phyloP scores from a whole-genome alignment of 1,284 basidiomycete species.

The Malassezia globosa region DNA sequence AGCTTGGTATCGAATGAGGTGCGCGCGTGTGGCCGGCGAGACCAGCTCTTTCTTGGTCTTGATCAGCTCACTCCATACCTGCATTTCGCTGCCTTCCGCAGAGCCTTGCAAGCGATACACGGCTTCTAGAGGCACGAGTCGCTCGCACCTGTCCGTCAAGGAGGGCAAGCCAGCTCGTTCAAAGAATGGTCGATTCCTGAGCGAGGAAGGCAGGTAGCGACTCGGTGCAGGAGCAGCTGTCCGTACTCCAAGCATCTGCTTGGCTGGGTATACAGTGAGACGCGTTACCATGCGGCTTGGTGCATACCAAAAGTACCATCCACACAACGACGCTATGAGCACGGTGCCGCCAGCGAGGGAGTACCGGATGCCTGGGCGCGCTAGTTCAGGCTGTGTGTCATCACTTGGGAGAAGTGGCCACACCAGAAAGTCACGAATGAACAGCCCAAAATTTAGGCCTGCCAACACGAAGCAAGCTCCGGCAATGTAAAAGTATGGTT shows the following conservation, averaged over 20 bases:
- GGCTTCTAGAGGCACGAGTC: slow-evolving; percentile 8
- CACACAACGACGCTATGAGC: slow-evolving; percentile 11
- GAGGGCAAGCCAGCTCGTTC: slow-evolving; percentile 13
- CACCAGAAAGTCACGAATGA: slow-evolving; percentile 14
- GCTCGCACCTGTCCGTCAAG: slow-evolving; percentile 6
- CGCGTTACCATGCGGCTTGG: slow-evolving; percentile 19
- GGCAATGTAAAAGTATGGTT: slow-evolving; percentile 8
- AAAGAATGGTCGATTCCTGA: slow-evolving; percentile 4
- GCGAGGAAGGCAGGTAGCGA: slow-evolving; percentile 2
- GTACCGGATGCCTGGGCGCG: slow-evolving; percentile 4
- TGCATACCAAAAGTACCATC: slow-evolving; percentile 17
- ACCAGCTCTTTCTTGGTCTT: not conserved
- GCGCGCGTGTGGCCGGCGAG: not conserved
- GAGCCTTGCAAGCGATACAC: slow-evolving; percentile 16
- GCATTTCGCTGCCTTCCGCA: slow-evolving; percentile 11
- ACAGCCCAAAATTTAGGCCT: slow-evolving; percentile 16
- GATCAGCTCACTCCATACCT: slow-evolving; percentile 4
- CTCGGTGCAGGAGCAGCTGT: slow-evolving; percentile 15
- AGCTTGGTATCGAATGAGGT: not conserved
- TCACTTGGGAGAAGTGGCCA: slow-evolving; percentile 19
- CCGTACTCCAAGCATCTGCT: slow-evolving; percentile 14
- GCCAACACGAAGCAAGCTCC: slow-evolving; percentile 13
- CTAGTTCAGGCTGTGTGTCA: slow-evolving; percentile 8
- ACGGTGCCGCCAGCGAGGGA: slow-evolving; percentile 13
- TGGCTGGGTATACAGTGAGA: slow-evolving; percentile 9